Evolutionary conservation across 805 yeast genomes (phyloP).

Genomic region (Candida awuae): DNA sequence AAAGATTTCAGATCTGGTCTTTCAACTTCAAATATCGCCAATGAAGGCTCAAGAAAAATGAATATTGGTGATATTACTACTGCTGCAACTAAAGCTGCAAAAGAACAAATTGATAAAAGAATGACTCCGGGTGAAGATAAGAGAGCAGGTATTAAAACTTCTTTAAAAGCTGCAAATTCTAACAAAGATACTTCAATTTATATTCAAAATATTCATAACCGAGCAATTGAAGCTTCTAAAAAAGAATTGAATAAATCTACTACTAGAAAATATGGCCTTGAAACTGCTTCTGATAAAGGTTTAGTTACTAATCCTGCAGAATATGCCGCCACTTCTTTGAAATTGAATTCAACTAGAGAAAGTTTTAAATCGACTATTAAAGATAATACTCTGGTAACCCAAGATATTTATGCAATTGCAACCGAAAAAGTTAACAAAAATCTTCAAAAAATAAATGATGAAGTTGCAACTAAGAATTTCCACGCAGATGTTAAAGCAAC

Average conservation of each 20-base stretch:
- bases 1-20: conserved; percentile 23
- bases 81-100: conserved; percentile 32
- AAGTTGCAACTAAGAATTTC: conserved; percentile 19
- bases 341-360: conserved; percentile 19
- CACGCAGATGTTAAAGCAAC: conserved; percentile 35
- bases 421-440: conserved; percentile 38
- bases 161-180: conserved; percentile 19
- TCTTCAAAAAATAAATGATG: conserved; percentile 22
- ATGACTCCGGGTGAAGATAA: conserved; percentile 32
- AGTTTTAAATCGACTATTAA: conserved; percentile 33
- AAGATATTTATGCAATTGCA: conserved; percentile 43
- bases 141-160: conserved; percentile 27
- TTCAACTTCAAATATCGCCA: conserved; percentile 22
- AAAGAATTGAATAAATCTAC: conserved; percentile 7
- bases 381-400: conserved; percentile 33
- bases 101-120: conserved; percentile 38
- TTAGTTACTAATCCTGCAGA: conserved; percentile 32
- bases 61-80: conserved; percentile 25
- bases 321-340: conserved; percentile 48
- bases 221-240: conserved; percentile 10
- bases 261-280: conserved; percentile 29
- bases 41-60: conserved; percentile 25
- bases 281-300: conserved; percentile 32
- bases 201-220: conserved; percentile 12
- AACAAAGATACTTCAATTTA: conserved; percentile 22